Percentiles rank a stretch among this genome's conserved stretches.
phyloP scores from a whole-genome alignment of 352 stramenopile species.

The Pythium guiyangense region DNA sequence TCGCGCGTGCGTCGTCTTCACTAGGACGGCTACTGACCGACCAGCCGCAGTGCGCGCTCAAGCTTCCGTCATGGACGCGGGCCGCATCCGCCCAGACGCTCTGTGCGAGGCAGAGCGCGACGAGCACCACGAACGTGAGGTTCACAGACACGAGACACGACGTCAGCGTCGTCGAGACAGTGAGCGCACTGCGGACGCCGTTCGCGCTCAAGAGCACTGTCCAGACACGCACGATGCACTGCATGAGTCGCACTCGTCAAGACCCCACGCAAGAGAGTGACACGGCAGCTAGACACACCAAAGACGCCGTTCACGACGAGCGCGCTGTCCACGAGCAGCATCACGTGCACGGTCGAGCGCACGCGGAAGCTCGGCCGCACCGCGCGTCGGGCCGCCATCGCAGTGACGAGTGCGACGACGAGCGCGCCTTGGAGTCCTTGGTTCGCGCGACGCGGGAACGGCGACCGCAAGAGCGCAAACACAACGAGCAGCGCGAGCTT shows the following conservation, averaged over 20 bases:
- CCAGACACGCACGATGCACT: not conserved
- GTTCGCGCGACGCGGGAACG: slow-evolving; percentile 27
- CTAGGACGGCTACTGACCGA: not conserved
- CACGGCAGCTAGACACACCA: slow-evolving; percentile 19
- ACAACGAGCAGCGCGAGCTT: too few species aligned
- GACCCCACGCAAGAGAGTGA: not conserved
- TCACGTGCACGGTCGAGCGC: slow-evolving; percentile 29
- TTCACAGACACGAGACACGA: slow-evolving; percentile 48
- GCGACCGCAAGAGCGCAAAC: slow-evolving; percentile 49
- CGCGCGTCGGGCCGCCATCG: slow-evolving; percentile 19
- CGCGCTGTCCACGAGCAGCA: slow-evolving; percentile 26
- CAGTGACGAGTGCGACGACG: slow-evolving; percentile 29
- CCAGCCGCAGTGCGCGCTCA: slow-evolving; percentile 11
- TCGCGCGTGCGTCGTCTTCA: slow-evolving; percentile 2
- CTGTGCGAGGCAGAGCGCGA: slow-evolving; percentile 15
- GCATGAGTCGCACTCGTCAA: not conserved
- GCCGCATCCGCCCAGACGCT: slow-evolving; percentile 8
- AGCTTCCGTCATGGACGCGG: not conserved
- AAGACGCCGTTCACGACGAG: slow-evolving; percentile 45
- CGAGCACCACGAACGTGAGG: slow-evolving; percentile 16
- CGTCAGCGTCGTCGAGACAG: slow-evolving; percentile 49
- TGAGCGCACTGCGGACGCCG: slow-evolving; percentile 52
- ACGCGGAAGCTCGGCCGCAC: slow-evolving; percentile 29
- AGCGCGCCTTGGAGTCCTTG: slow-evolving; percentile 44
- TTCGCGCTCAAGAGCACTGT: too few species aligned